phyloP scores from a whole-genome alignment of 495 filamentous ascomycete genomes.

The Penicillium flavigenum region DNA sequence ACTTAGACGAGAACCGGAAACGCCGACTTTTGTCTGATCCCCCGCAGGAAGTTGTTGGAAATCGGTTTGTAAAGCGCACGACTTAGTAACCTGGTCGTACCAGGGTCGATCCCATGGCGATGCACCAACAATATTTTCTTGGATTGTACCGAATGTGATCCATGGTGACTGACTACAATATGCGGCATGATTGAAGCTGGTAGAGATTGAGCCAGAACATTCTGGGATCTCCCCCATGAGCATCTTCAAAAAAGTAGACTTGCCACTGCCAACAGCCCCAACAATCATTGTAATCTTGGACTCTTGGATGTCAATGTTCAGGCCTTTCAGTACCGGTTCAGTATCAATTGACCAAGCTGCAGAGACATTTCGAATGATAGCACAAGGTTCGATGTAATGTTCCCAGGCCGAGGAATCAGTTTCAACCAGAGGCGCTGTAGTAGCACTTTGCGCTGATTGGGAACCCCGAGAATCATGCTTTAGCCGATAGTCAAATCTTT shows the following conservation, averaged over 20 bases:
- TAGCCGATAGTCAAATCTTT: conserved; percentile 18
- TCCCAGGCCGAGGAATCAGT: background rate
- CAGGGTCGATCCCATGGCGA: conserved; percentile 57
- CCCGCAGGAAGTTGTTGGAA: conserved; percentile 56
- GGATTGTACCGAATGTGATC: conserved; percentile 77
- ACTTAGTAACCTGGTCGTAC: conserved; percentile 53
- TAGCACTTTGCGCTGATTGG: too few species aligned
- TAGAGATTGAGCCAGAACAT: conserved; percentile 19
- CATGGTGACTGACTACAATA: conserved; percentile 77
- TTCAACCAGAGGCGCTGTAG: conserved; percentile 13
- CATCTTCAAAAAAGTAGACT: conserved; percentile 50
- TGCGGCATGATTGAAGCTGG: conserved; percentile 48
- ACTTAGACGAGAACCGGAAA: conserved; percentile 61
- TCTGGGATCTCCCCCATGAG: conserved; percentile 52
- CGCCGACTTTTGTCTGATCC: conserved; percentile 63
- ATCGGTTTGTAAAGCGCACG: conserved; percentile 60
- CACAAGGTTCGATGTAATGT: conserved; percentile 6
- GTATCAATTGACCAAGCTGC: conserved; percentile 23
- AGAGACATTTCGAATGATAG: conserved; percentile 15
- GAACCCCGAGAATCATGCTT: background rate
- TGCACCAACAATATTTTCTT: conserved; percentile 73
- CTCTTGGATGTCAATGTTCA: conserved; percentile 30
- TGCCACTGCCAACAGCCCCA: conserved; percentile 57
- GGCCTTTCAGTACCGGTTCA: conserved; percentile 17
- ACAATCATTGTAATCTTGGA: conserved; percentile 49